phyloP scores from a whole-genome alignment of 257 asterid genomes.

The Echites panduratus region DNA sequence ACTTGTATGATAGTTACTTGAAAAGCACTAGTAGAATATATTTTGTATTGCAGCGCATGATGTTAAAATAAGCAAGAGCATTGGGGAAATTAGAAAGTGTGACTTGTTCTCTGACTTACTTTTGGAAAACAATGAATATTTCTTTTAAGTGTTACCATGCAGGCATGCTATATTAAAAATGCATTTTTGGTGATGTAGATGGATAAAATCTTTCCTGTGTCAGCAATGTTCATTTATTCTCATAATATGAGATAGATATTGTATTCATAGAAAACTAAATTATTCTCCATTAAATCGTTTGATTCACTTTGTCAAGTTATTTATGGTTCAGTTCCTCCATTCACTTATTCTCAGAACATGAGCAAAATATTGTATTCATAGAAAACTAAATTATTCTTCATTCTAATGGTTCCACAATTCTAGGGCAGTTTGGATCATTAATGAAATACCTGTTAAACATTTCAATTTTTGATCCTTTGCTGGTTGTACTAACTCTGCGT shows the following conservation, averaged over 20 bases:
- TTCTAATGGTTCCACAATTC: background rate
- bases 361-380: background rate
- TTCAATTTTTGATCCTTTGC: background rate
- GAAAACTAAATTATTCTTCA: background rate
- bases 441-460: background rate
- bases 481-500: background rate
- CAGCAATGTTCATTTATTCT: background rate
- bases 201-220: background rate
- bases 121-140: background rate
- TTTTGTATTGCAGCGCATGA: background rate
- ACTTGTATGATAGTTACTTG: background rate
- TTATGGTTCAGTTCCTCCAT: background rate
- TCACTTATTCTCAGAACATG: background rate
- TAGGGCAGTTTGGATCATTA: background rate
- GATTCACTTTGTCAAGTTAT: background rate
- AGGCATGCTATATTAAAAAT: background rate
- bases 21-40: background rate
- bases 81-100: background rate
- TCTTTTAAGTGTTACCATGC: slow-evolving; percentile 1
- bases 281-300: background rate
- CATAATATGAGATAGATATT: background rate
- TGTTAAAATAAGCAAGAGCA: background rate
- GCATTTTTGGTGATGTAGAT: background rate
- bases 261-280: background rate
- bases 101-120: background rate